Conservation (phyloP, 176 grass and related monocot species). For the Musa schizocarpa region DNA sequence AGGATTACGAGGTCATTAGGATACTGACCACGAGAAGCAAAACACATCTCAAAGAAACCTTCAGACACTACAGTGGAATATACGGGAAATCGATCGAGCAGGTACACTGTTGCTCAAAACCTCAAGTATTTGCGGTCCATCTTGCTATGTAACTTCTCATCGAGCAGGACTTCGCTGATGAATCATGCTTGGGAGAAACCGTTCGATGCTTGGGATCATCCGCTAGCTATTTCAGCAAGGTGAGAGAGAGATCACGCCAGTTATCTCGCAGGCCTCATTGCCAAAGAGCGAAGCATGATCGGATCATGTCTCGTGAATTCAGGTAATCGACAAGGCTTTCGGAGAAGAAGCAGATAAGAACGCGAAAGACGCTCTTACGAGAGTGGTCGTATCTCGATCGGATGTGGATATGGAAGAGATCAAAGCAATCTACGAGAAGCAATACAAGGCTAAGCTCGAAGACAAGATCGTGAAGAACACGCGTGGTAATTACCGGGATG, state of each 20-base stretch:
- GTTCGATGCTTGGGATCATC: constrained; percentile 68
- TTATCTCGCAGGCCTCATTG: neutral
- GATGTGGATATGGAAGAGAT: constrained; percentile 72
- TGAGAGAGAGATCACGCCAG: neutral
- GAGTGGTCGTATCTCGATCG: constrained; percentile 63
- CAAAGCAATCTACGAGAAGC: constrained; percentile 34
- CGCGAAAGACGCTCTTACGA: constrained; percentile 47
- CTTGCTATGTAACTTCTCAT: neutral
- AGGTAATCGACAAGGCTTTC: constrained; percentile 46
- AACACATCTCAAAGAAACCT: constrained; percentile 45
- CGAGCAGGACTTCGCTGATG: constrained; percentile 30
- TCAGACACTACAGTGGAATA: constrained; percentile 66
- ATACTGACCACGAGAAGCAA: constrained; percentile 86
- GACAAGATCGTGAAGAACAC: constrained; percentile 47
- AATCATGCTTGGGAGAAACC: constrained; percentile 35
- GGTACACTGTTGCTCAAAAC: constrained; percentile 6
- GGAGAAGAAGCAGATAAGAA: constrained; percentile 40
- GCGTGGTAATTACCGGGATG: constrained; percentile 65
- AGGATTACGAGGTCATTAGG: constrained; percentile 56
- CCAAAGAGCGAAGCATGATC: neutral
- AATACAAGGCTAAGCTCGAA: constrained; percentile 48
- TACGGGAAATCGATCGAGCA: constrained; percentile 40
- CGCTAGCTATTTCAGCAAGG: constrained; percentile 66
- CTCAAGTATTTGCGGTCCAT: too few species aligned
- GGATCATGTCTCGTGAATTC: neutral